These are phyloP conservation scores for Venturiaceae sp. DNA, from an alignment of 2,329 filamentous ascomycete genomes.

Conservation along the genomic window DNA sequence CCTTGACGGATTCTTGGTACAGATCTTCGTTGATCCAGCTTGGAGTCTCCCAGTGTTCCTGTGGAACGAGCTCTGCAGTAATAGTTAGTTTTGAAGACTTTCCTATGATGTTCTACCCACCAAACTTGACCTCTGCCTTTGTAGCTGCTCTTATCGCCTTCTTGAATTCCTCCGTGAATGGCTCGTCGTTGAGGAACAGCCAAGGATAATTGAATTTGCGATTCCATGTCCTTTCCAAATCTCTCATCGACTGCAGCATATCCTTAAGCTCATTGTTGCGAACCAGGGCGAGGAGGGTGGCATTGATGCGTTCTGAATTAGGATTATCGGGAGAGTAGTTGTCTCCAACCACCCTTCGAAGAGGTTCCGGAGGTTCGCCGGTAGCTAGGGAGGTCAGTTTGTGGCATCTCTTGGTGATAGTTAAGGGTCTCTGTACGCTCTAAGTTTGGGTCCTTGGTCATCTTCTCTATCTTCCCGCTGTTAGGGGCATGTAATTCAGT, in stretches of 20 bases:
- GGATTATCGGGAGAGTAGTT: constrained; percentile 69
- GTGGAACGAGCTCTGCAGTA: constrained; percentile 68
- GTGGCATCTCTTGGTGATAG: neutral
- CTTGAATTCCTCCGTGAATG: constrained; percentile 92
- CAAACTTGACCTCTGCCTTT: constrained; percentile 80
- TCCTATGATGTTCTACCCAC: constrained; percentile 32
- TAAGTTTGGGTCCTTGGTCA: constrained; percentile 72
- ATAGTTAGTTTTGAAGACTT: constrained; percentile 16
- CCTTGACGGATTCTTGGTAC: constrained; percentile 72
- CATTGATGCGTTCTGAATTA: constrained; percentile 78
- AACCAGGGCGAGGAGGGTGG: constrained; percentile 83
- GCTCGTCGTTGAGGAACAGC: constrained; percentile 97
- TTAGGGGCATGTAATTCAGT: constrained; percentile 27
- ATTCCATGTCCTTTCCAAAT: constrained; percentile 94
- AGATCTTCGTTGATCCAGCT: constrained; percentile 87
- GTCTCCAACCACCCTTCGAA: constrained; percentile 59
- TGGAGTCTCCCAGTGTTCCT: constrained; percentile 88
- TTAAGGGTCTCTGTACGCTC: constrained; percentile 55
- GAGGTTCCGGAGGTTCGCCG: constrained; percentile 67
- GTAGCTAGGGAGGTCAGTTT: constrained; percentile 47
- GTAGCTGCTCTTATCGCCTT: constrained; percentile 67
- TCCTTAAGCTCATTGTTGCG: constrained; percentile 81
- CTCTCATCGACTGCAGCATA: constrained; percentile 79
- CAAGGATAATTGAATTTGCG: constrained; percentile 99
- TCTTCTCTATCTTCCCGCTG: constrained; percentile 40